Conservation (phyloP, 257 asterid species). For the Coffea canephora region DNA sequence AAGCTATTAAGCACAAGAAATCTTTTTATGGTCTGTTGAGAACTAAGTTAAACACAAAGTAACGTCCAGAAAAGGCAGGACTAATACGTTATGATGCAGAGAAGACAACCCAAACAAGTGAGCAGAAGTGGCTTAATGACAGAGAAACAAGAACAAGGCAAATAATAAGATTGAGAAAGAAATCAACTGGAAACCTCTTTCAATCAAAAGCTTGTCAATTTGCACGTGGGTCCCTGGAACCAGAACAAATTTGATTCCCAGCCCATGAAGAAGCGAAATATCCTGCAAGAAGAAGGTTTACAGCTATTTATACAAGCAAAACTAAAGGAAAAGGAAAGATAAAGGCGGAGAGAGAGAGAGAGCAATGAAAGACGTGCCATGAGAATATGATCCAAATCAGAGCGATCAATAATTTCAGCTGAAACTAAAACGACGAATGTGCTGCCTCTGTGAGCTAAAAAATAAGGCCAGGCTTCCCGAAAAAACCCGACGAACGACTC, state of each 20-base stretch:
- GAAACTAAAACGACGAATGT: slow-evolving; percentile 83
- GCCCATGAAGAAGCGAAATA: slow-evolving; percentile 85
- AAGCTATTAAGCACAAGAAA: background rate
- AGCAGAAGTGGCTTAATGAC: background rate
- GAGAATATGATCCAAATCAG: slow-evolving; percentile 68
- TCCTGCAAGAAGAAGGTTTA: slow-evolving; percentile 47
- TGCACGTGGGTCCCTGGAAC: slow-evolving; percentile 96
- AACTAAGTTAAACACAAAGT: slow-evolving; percentile 6
- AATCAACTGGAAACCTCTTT: slow-evolving; percentile 46
- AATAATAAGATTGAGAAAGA: background rate
- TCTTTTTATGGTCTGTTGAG: too few species aligned
- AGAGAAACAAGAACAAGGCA: background rate
- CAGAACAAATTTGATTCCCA: slow-evolving; percentile 93
- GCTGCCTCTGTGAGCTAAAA: slow-evolving; percentile 89
- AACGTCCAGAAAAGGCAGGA: background rate
- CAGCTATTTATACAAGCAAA: background rate
- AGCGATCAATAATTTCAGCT: slow-evolving; percentile 78
- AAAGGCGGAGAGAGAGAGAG: background rate
- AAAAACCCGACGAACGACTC: slow-evolving; percentile 80
- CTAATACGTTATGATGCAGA: background rate
- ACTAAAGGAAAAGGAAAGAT: too few species aligned
- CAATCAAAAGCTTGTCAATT: slow-evolving; percentile 73
- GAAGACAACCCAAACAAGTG: background rate
- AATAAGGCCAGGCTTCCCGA: slow-evolving; percentile 89
- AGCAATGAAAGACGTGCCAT: slow-evolving; percentile 48